These are phyloP conservation scores for Puya raimondii DNA, from an alignment of 176 grass and related monocot genomes.

Conservation along the genomic window DNA sequence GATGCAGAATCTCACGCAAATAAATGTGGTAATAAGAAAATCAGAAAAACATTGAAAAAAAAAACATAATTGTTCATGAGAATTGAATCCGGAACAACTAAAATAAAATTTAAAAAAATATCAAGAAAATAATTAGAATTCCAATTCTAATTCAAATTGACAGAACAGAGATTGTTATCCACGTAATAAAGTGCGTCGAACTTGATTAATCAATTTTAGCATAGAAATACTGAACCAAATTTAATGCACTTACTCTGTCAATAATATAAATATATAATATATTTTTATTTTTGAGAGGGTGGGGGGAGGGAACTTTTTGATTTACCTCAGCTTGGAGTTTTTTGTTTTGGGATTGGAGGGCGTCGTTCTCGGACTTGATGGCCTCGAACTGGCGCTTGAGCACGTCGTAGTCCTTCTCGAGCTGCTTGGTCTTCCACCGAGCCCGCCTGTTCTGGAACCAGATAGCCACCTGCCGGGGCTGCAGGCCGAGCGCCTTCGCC, in stretches of 20 bases:
- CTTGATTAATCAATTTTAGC: no score
- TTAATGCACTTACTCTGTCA: neutral
- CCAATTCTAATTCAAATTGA: no score
- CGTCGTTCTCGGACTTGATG: constrained; percentile 74
- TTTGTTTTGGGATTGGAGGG: constrained; percentile 73
- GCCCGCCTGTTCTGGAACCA: constrained; percentile 94
- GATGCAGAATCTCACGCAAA: constrained; percentile 2
- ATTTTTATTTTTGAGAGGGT: neutral
- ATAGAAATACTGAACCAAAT: no score
- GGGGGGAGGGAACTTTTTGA: neutral
- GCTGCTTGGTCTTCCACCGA: constrained; percentile 86
- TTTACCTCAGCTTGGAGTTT: constrained; percentile 76
- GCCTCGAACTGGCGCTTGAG: constrained; percentile 69
- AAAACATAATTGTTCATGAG: no score
- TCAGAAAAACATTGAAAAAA: no score
- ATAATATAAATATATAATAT: constrained; percentile 3
- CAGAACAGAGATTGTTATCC: no score
- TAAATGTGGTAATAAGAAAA: no score
- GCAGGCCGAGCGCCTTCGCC: constrained; percentile 55
- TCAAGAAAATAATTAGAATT: no score
- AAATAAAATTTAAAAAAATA: no score
- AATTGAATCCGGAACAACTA: no score
- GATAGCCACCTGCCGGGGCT: constrained; percentile 86
- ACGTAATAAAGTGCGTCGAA: no score
- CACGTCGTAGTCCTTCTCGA: constrained; percentile 88